Evolutionary conservation across 345 rosid species (phyloP).

Genomic region (Arabis alpina): DNA sequence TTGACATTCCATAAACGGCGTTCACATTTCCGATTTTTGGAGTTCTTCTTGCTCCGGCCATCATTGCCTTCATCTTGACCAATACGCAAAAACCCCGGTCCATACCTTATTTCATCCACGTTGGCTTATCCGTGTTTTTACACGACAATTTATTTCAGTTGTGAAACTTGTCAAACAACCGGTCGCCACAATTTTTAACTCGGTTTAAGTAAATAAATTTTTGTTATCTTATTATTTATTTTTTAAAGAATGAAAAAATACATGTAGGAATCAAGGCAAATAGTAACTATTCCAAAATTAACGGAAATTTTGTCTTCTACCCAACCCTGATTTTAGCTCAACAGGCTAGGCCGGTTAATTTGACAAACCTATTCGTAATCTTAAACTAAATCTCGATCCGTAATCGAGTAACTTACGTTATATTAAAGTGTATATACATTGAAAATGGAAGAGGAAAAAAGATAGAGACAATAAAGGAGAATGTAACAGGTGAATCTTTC

Average conservation of each 20-base stretch:
- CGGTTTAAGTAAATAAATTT: too few species aligned
- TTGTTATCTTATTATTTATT: neutral
- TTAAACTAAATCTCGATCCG: constrained; percentile 31
- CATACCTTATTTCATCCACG: too few species aligned
- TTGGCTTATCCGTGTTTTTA: too few species aligned
- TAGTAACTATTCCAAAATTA: neutral
- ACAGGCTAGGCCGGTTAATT: constrained; percentile 21
- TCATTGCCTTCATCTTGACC: too few species aligned
- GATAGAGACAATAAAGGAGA: constrained; percentile 46
- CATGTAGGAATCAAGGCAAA: neutral
- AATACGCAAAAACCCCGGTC: too few species aligned
- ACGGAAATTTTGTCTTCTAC: constrained; percentile 17
- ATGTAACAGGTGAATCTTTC: constrained; percentile 65
- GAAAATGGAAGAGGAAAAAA: constrained; percentile 54
- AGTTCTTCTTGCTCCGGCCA: too few species aligned
- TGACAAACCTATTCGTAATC: constrained; percentile 6
- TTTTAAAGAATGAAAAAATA: neutral
- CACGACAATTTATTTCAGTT: too few species aligned
- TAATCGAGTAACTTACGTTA: constrained; percentile 13
- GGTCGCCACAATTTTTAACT: too few species aligned
- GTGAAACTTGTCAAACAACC: too few species aligned
- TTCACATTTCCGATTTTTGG: too few species aligned
- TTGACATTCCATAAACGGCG: too few species aligned
- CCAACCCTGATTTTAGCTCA: constrained; percentile 14
- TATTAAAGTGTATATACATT: constrained; percentile 29